Evolutionary conservation across 2,329 filamentous ascomycete species (phyloP), one percentile per base, ranked within the genome.

Genomic region (Colletotrichum abscissum): DNA sequence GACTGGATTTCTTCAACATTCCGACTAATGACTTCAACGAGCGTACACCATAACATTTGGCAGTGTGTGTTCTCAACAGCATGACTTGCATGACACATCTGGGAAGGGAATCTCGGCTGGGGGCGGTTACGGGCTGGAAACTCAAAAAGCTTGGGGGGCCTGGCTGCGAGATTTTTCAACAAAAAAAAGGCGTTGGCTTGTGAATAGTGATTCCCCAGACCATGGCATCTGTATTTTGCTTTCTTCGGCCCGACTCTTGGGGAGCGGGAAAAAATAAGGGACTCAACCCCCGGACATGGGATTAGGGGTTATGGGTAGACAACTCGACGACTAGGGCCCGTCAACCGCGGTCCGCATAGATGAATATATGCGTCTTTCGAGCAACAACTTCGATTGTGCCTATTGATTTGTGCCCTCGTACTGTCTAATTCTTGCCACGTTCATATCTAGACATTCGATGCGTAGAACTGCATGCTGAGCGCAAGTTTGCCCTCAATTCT

Each of bases 41-140:
- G 59, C 67, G 69, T 71, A 75, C 65, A 74, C 65, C 66, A 67
- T 67, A 74, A 65, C 65, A 73, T 72, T 30, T 63, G 72, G 73
- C 73, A 75, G 81, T 77, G 81, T 83, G 80, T 83, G 79, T 79
- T 83, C 83, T 84, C 83, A 84, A 84, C 82, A 84, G 82, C 82
- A 84, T 82, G 80, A 82, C 79, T 82, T 82, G 82, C 81, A 79
- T 82, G 80, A 80, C 80, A 83, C 81, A 76, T 79, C 78, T 76
- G 78, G 79, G 66, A 69, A 75, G 74, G 74, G 74, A 80, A 75
- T 73, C 74, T 60, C 60, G 63, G 74, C 42, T 58, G 72, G 67
- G 72, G 67, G 72, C 72, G 72, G 76, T 79, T 77, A 74, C 75
- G 78, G 76, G 64, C 71, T 76, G 77, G 78, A 59, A 72, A 71